phyloP scores from a whole-genome alignment of 495 filamentous ascomycete genomes.

The Neurospora hispaniola region DNA sequence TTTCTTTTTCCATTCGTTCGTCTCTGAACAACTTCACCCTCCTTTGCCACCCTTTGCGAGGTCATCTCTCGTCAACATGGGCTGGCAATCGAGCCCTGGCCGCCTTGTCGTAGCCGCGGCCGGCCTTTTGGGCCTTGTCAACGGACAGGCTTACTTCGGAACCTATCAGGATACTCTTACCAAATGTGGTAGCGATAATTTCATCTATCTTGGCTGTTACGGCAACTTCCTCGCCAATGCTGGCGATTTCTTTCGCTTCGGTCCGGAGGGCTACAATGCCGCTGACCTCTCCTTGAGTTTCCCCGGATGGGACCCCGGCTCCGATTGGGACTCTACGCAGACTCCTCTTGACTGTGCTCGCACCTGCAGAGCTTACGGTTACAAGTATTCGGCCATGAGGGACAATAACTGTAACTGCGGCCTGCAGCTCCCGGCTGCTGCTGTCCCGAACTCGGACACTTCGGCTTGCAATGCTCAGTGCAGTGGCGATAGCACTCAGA shows the following conservation, averaged over 20 bases:
- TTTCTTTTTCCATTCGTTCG: neutral
- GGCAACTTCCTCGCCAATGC: neutral
- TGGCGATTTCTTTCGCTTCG: conserved; percentile 5
- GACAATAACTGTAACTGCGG: conserved; percentile 16
- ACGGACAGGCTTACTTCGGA: conserved; percentile 17
- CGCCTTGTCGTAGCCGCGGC: conserved; percentile 17
- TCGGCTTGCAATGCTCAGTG: conserved; percentile 7
- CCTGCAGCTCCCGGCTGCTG: conserved; percentile 7
- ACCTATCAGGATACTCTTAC: neutral
- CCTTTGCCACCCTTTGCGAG: neutral
- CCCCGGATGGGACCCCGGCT: conserved; percentile 11
- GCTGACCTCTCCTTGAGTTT: conserved; percentile 8
- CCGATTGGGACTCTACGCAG: conserved; percentile 13
- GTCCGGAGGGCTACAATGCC: conserved; percentile 4
- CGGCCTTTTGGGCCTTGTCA: conserved; percentile 12
- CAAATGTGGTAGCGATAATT: conserved; percentile 11
- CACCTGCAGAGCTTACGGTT: conserved; percentile 18
- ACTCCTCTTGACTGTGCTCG: conserved; percentile 16
- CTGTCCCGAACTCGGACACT: neutral
- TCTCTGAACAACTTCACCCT: neutral
- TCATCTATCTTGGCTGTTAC: conserved; percentile 15
- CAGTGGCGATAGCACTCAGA: conserved; percentile 6
- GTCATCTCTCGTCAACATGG: conserved; percentile 14
- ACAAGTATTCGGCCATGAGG: conserved; percentile 14
- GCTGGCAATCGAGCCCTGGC: conserved; percentile 8